These are phyloP conservation scores for Trichoderma atroviride DNA, from an alignment of 2,329 filamentous ascomycete species.

Conservation along the genomic window DNA sequence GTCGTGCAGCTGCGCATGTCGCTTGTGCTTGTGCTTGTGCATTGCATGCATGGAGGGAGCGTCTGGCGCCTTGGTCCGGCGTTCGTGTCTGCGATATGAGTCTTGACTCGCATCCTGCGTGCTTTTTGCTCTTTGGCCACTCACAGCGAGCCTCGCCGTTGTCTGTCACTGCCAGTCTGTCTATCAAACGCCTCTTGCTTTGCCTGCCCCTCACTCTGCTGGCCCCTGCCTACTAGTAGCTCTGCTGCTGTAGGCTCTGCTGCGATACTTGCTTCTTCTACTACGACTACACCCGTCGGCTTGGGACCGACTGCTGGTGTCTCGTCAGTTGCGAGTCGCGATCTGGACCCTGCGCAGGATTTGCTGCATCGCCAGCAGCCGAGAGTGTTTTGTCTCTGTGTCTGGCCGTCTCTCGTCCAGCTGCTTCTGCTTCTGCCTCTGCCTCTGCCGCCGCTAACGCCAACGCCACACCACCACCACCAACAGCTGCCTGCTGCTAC, in stretches of 20 bases:
- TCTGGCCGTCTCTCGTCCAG: not conserved
- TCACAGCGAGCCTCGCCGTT: not conserved
- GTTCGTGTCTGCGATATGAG: not conserved
- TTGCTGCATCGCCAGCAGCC: not conserved
- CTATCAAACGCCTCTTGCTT: not conserved
- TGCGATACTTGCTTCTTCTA: not conserved
- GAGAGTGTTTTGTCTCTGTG: not conserved
- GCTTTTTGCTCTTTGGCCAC: not conserved
- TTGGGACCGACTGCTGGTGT: not conserved
- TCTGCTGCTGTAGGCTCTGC: not conserved
- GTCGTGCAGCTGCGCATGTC: constrained; percentile 41
- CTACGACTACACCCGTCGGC: constrained; percentile 16
- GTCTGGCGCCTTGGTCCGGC: constrained; percentile 2
- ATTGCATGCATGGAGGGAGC: not conserved
- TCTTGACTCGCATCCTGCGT: not conserved
- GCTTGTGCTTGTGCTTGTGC: constrained; percentile 16
- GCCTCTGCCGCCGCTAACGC: not conserved
- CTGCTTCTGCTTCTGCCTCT: not conserved
- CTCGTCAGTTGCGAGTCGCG: not conserved
- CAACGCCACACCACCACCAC: not conserved
- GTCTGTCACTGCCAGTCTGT: not conserved
- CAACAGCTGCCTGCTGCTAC: not conserved
- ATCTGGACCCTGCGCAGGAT: not conserved
- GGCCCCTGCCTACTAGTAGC: not conserved
- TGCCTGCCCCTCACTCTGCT: not conserved